Conservation (phyloP, 164 flowering plant genomes). For the Piper betle region DNA sequence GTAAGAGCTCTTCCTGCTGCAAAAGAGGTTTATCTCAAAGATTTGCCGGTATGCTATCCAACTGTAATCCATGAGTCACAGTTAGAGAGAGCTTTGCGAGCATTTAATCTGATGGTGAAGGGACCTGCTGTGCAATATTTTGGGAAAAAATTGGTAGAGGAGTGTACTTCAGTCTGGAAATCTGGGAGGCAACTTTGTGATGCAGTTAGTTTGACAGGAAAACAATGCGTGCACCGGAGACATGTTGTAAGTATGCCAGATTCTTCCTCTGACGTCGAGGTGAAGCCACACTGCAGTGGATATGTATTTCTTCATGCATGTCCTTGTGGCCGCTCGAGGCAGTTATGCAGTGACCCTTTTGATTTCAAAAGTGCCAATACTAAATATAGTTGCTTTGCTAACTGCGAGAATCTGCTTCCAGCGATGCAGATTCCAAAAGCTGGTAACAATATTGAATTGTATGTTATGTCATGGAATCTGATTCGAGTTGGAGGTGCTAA, state of each 20-base stretch:
- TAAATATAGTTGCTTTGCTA: slow-evolving; percentile 33
- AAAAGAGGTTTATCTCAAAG: slow-evolving; percentile 57
- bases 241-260: slow-evolving; percentile 29
- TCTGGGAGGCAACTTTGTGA: slow-evolving; percentile 91
- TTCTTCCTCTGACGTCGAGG: slow-evolving; percentile 13
- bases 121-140: slow-evolving; percentile 61
- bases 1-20: slow-evolving; percentile 70
- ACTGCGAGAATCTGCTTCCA: slow-evolving; percentile 71
- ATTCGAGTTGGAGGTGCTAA: slow-evolving; percentile 61
- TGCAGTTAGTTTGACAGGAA: slow-evolving; percentile 90
- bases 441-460: slow-evolving; percentile 29
- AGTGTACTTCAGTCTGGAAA: slow-evolving; percentile 68
- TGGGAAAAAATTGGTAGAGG: slow-evolving; percentile 52
- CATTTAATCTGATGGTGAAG: slow-evolving; percentile 67
- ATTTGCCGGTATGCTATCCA: slow-evolving; percentile 71
- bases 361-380: slow-evolving; percentile 74
- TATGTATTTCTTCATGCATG: slow-evolving; percentile 90
- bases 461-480: slow-evolving; percentile 62
- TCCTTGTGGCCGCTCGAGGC: slow-evolving; percentile 85
- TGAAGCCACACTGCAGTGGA: slow-evolving; percentile 72
- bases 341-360: slow-evolving; percentile 66
- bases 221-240: slow-evolving; percentile 80
- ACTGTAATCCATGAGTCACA: slow-evolving; percentile 58
- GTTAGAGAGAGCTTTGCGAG: slow-evolving; percentile 52
- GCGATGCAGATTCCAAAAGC: slow-evolving; percentile 39